Evolutionary conservation across 192 early-diverging fungal genomes (phyloP).

Genomic region (Linderina pennispora): DNA sequence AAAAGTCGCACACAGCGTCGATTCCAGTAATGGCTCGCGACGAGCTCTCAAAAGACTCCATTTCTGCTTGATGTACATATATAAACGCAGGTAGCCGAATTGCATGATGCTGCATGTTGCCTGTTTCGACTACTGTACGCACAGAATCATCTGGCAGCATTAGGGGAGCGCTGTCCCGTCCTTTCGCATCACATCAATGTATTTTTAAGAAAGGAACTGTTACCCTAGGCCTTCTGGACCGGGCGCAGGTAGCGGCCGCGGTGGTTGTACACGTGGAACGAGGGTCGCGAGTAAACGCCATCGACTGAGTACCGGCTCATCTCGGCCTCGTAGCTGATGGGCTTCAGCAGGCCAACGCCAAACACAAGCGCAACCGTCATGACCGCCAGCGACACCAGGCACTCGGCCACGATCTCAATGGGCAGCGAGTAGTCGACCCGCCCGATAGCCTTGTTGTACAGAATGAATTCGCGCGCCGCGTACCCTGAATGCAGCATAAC

Average conservation of each 20-base stretch:
- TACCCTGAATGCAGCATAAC: conserved; percentile 44
- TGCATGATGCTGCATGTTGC: too few species aligned
- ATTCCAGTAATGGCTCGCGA: conserved; percentile 20
- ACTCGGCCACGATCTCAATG: conserved; percentile 39
- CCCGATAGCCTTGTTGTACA: conserved; percentile 42
- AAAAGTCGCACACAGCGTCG: conserved; percentile 37
- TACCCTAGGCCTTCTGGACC: too few species aligned
- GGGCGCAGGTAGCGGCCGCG: conserved; percentile 41
- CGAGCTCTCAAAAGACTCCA: too few species aligned
- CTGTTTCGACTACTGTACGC: too few species aligned
- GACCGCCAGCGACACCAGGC: conserved; percentile 31
- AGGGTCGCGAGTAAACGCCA: conserved; percentile 40
- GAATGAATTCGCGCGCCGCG: conserved; percentile 38
- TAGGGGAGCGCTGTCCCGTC: too few species aligned
- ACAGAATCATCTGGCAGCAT: too few species aligned
- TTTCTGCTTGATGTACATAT: too few species aligned
- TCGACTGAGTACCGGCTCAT: conserved; percentile 48
- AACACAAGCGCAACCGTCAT: conserved; percentile 36
- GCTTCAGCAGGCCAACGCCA: conserved; percentile 36
- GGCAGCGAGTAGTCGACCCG: conserved; percentile 32
- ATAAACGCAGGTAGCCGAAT: too few species aligned
- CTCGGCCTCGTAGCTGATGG: conserved; percentile 45
- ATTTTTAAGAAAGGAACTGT: too few species aligned
- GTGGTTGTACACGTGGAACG: conserved; percentile 45
- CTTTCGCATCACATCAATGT: too few species aligned